Percentiles rank a stretch among this genome's conserved stretches.
Evolutionary conservation across 441 rosid species (phyloP).

Genomic region (Pelargonium myrrhifolium): DNA sequence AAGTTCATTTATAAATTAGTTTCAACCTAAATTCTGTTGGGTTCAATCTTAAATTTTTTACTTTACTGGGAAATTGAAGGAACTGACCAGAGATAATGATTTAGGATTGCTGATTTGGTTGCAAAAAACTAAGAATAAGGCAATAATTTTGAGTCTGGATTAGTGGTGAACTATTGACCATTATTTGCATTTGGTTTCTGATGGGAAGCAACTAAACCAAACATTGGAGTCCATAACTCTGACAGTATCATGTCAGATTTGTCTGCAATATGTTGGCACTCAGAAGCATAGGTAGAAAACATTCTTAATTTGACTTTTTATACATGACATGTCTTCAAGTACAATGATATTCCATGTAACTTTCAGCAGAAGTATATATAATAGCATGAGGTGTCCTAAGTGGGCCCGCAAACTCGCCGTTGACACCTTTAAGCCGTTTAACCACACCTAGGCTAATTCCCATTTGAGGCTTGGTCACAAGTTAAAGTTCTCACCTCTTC

Average conservation of each 20-base stretch:
- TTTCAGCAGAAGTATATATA: background rate
- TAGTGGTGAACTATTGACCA: background rate
- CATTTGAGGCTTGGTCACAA: too few relatives aligned
- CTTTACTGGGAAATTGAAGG: background rate
- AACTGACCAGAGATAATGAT: background rate
- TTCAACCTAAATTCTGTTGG: background rate
- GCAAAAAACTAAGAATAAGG: background rate
- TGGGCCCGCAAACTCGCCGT: too few relatives aligned
- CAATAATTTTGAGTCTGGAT: background rate
- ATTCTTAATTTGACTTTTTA: background rate
- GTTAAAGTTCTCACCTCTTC: too few relatives aligned
- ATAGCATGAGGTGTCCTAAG: too few relatives aligned
- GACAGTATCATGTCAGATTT: too few relatives aligned
- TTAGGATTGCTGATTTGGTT: background rate
- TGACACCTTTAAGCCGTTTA: too few relatives aligned
- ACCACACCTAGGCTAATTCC: too few relatives aligned
- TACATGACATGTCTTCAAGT: background rate
- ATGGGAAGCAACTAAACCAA: background rate
- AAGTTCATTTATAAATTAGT: background rate
- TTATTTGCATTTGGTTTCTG: background rate
- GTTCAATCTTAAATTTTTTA: background rate
- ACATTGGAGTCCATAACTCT: background rate
- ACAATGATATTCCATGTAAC: background rate
- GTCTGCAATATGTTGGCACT: too few relatives aligned
- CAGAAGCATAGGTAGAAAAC: background rate